Percentiles rank a stretch among this genome's conserved stretches.
These are phyloP conservation scores for Sutorius australiensis DNA, from an alignment of 768 basidiomycete species.

Conservation along the genomic window DNA sequence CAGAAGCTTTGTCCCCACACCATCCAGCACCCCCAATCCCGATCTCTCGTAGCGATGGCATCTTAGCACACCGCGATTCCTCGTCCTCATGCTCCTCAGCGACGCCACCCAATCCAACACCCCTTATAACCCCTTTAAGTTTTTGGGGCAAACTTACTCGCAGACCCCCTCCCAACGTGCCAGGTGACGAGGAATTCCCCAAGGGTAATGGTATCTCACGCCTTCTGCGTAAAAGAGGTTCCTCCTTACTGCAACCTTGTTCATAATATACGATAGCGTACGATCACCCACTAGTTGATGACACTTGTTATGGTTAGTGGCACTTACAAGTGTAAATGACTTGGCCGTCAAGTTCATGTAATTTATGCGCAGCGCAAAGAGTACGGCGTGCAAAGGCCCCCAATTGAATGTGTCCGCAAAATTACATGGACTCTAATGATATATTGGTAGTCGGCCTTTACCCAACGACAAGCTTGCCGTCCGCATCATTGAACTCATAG, in stretches of 20 bases:
- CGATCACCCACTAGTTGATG: background rate
- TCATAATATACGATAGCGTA: background rate
- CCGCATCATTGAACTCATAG: conserved; percentile 84
- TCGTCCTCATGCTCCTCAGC: conserved; percentile 1
- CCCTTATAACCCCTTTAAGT: conserved; percentile 9
- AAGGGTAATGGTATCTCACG: conserved; percentile 20
- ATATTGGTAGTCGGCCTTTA: conserved; percentile 31
- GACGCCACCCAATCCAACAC: background rate
- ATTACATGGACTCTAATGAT: conserved; percentile 19
- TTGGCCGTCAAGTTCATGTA: background rate
- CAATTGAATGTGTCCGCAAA: conserved; percentile 21
- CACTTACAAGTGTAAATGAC: background rate
- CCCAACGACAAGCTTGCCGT: conserved; percentile 85
- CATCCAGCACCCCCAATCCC: conserved; percentile 5
- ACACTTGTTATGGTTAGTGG: background rate
- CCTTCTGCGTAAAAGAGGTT: conserved; percentile 15
- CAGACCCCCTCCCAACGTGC: conserved; percentile 10
- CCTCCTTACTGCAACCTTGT: conserved; percentile 2
- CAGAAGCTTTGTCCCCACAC: background rate
- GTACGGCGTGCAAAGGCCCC: conserved; percentile 13
- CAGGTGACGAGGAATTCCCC: conserved; percentile 9
- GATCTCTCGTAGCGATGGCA: background rate
- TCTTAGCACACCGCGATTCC: background rate
- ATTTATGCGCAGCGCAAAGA: background rate
- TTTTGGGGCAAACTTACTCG: conserved; percentile 26